Conservation (phyloP, 768 basidiomycete species). For the Tulasnella sp. region DNA sequence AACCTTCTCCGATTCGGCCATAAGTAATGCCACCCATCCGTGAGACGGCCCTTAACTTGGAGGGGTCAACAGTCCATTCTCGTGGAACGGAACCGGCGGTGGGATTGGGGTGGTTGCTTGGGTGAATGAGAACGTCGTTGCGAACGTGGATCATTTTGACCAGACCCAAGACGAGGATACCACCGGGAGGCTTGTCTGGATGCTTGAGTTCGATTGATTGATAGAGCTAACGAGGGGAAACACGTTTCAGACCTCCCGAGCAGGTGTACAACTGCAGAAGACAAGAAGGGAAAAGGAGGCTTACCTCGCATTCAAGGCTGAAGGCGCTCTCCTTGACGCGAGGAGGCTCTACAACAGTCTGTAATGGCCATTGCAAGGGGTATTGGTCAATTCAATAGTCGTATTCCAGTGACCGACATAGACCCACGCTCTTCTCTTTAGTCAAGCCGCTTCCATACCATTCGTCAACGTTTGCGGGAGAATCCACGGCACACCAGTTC, state of each 20-base stretch:
- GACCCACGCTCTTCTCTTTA: slow-evolving; percentile 55
- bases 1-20: slow-evolving; percentile 42
- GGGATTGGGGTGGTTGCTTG: not conserved
- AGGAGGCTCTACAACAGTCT: slow-evolving; percentile 57
- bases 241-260: not conserved
- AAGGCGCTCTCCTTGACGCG: slow-evolving; percentile 62
- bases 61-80: slow-evolving; percentile 42
- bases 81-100: slow-evolving; percentile 46
- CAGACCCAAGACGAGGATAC: slow-evolving; percentile 55
- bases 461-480: slow-evolving; percentile 57
- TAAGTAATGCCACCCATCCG: slow-evolving; percentile 51
- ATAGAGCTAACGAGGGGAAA: slow-evolving; percentile 49
- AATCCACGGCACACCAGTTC: slow-evolving; percentile 59
- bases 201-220: slow-evolving; percentile 54
- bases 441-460: slow-evolving; percentile 67
- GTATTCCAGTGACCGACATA: not conserved
- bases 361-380: slow-evolving; percentile 21
- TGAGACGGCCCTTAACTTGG: slow-evolving; percentile 46
- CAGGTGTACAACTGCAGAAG: not conserved
- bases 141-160: slow-evolving; percentile 60
- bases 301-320: slow-evolving; percentile 64
- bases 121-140: slow-evolving; percentile 41
- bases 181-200: slow-evolving; percentile 46
- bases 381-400: slow-evolving; percentile 5
- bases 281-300: slow-evolving; percentile 40